Evolutionary conservation across 371 early-diverging fungal species (phyloP).

Genomic region (Neoconidiobolus thromboides): DNA sequence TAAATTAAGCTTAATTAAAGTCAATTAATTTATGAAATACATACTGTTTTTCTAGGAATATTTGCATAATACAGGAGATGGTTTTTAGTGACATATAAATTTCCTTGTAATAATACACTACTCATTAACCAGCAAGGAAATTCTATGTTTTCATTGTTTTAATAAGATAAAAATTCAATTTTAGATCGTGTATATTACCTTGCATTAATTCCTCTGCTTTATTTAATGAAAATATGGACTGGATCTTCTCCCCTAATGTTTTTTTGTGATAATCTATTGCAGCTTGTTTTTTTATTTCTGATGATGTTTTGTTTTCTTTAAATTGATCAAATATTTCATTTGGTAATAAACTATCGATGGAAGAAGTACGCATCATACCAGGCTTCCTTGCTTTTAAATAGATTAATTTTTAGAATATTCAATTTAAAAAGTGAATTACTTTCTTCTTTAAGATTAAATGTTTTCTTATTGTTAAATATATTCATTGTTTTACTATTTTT

Average conservation of each 20-base stretch:
- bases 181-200: conserved; percentile 7
- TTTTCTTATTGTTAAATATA: neutral
- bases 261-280: conserved; percentile 11
- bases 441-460: neutral
- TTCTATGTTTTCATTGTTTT: neutral
- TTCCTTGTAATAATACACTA: conserved; percentile 30
- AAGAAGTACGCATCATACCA: neutral
- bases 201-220: conserved; percentile 29
- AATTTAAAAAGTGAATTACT: neutral
- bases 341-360: conserved; percentile 1
- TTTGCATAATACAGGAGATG: conserved; percentile 54
- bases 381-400: neutral
- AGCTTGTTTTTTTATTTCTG: neutral
- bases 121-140: conserved; percentile 6
- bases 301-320: neutral
- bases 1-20: conserved; percentile 4
- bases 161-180: neutral
- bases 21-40: neutral
- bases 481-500: neutral
- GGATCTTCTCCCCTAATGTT: conserved; percentile 30
- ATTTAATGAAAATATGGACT: conserved; percentile 34
- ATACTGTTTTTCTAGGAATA: conserved; percentile 29
- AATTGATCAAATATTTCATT: neutral
- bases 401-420: neutral
- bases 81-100: conserved; percentile 42